Conservation (phyloP, 345 rosid genomes). For the Acer negundo region DNA sequence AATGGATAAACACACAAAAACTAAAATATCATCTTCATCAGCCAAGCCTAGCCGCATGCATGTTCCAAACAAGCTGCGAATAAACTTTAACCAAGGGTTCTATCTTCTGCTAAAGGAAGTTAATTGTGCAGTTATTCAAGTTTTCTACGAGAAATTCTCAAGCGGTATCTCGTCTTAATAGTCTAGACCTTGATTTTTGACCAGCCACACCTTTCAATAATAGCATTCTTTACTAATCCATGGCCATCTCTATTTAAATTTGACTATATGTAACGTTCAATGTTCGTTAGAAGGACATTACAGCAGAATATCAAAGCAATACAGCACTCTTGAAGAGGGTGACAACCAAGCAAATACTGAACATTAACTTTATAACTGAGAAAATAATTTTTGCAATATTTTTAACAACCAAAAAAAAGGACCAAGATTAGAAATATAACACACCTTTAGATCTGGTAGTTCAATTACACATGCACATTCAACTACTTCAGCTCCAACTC, state of each 20-base stretch:
- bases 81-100: neutral
- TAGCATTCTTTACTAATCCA: neutral
- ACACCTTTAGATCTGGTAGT: conserved; percentile 79
- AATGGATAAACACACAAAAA: too few species aligned
- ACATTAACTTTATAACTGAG: neutral
- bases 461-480: conserved; percentile 90
- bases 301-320: neutral
- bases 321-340: neutral
- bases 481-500: conserved; percentile 89
- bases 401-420: neutral
- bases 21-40: neutral
- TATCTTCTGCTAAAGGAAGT: neutral
- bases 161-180: neutral
- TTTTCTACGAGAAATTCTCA: too few species aligned
- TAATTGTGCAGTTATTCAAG: too few species aligned
- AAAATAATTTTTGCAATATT: neutral
- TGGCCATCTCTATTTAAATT: neutral
- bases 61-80: neutral
- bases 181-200: neutral
- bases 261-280: neutral
- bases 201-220: neutral
- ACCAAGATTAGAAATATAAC: conserved; percentile 1
- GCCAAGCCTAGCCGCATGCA: neutral
- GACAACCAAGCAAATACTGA: neutral
- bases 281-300: neutral